Base-by-base conservation (phyloP, 495 filamentous ascomycete species). In the Aspergillus saccharolyticus region DNA sequence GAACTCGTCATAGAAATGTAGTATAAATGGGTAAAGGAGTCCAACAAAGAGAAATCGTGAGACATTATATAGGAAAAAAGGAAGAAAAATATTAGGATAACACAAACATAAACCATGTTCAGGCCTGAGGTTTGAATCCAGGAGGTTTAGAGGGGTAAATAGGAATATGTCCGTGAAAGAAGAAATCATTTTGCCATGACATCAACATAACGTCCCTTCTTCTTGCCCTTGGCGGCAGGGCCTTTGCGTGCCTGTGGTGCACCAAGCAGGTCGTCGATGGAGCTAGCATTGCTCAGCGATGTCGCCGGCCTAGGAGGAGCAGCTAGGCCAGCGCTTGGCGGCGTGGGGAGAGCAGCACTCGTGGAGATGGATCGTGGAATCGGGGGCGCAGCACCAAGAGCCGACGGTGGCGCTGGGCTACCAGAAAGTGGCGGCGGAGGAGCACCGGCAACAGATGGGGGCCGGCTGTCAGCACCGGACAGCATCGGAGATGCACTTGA, bases 191-290 rank as follows among this genome's bases (percentile, higher is more conserved):
- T 66, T 1, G 85, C 88, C 91, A 97, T 96, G 56, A 96, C 89
- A 80, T 97, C 91, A 20, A 97, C 82, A 80, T 97, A 97, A 44
- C 89, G 84, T 3, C 85, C 84, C 77, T 89, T 96, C 78, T 89
- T 89, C 62, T 81, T 80, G 66, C 85, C 87, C 75, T 83, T 90
- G n/a, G 78, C 75, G 19, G 80, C 82, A 0, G 78, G 78, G 0
- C 82, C 84, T 65, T 88, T 90, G 66, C 87, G 80, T 19, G 82
- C 82, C 25, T 75, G 75, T 9, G 90, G 83, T 43, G 87, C 83
- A 3, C 86, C 88, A 42, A 92, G 73, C 59, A 96, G 74, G 66
- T 96, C 91, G 65, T 96, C 91, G 59, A 96, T 93, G 54, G 84
- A 89, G 67, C 83, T 91, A 1, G 89, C 89, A 59, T 85, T 85